Evolutionary conservation across 2,329 filamentous ascomycete species (phyloP).

Genomic region (Xylaria sp.): DNA sequence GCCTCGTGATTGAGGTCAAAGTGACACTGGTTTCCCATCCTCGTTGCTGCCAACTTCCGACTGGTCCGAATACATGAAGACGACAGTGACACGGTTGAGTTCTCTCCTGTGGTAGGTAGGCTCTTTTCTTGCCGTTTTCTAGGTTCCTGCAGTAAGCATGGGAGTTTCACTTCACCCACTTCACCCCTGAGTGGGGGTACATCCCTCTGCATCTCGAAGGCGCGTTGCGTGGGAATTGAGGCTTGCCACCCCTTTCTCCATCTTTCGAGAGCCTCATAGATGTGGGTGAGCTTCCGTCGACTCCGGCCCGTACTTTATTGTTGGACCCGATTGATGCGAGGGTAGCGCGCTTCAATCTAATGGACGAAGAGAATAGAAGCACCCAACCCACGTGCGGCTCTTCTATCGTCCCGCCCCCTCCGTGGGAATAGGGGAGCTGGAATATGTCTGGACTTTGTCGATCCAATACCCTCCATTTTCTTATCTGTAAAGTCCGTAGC

Average conservation of each 20-base stretch:
- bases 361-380: conserved; percentile 18
- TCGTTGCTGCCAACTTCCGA: conserved; percentile 14
- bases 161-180: background rate
- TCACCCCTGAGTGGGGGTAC: conserved; percentile 10
- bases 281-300: background rate
- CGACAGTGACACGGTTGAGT: background rate
- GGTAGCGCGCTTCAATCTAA: conserved; percentile 13
- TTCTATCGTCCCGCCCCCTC: conserved; percentile 14
- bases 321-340: conserved; percentile 5
- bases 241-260: conserved; percentile 2
- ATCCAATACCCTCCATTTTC: conserved; percentile 16
- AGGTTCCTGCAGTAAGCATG: conserved; percentile 14
- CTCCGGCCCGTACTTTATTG: conserved; percentile 7
- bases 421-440: conserved; percentile 12
- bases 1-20: conserved; percentile 28
- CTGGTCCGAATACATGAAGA: conserved; percentile 23
- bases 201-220: background rate
- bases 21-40: conserved; percentile 9
- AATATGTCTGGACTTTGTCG: conserved; percentile 12
- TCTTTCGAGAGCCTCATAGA: conserved; percentile 11
- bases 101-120: conserved; percentile 21
- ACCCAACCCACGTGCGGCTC: conserved; percentile 36
- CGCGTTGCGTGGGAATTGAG: conserved; percentile 1
- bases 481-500: conserved; percentile 23
- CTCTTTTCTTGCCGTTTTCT: conserved; percentile 22